phyloP scores from a whole-genome alignment of 1,284 basidiomycete species.

The Cryptococcus sp. region DNA sequence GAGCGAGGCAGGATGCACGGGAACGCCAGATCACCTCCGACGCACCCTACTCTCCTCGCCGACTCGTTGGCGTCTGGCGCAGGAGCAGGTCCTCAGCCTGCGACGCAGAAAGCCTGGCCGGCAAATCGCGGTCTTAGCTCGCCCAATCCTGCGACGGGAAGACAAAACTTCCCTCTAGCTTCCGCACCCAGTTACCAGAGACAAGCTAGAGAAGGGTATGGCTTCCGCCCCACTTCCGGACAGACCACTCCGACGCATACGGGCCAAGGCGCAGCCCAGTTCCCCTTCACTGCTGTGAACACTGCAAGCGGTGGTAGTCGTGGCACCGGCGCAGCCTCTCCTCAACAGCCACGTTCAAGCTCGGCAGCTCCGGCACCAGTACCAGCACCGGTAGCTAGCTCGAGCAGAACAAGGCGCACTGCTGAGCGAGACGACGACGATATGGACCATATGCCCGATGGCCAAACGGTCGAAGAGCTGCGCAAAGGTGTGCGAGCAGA shows the following conservation, averaged over 20 bases:
- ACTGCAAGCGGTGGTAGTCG: slow-evolving; percentile 64
- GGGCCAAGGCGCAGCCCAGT: slow-evolving; percentile 62
- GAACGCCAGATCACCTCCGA: slow-evolving; percentile 45
- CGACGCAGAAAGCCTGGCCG: not conserved
- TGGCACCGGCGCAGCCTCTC: slow-evolving; percentile 37
- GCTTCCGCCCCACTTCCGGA: slow-evolving; percentile 12
- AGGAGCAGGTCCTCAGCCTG: not conserved
- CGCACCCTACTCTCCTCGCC: slow-evolving; percentile 25
- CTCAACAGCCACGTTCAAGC: not conserved
- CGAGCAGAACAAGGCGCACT: slow-evolving; percentile 8
- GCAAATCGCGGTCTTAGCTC: not conserved
- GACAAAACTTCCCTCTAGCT: not conserved
- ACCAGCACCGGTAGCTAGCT: not conserved
- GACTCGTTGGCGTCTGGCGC: slow-evolving; percentile 6
- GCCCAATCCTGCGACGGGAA: not conserved
- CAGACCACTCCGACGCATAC: slow-evolving; percentile 13
- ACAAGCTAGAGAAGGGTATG: slow-evolving; percentile 16
- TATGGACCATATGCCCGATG: slow-evolving; percentile 36
- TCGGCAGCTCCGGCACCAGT: not conserved
- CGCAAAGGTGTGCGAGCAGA: slow-evolving; percentile 30
- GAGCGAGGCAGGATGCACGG: slow-evolving; percentile 40
- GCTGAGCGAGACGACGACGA: slow-evolving; percentile 30
- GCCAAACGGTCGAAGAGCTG: slow-evolving; percentile 29
- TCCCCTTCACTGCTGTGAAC: slow-evolving; percentile 66
- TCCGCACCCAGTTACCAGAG: not conserved